Evolutionary conservation across 345 rosid genomes (phyloP).

Genomic region (Arabis hirsuta): DNA sequence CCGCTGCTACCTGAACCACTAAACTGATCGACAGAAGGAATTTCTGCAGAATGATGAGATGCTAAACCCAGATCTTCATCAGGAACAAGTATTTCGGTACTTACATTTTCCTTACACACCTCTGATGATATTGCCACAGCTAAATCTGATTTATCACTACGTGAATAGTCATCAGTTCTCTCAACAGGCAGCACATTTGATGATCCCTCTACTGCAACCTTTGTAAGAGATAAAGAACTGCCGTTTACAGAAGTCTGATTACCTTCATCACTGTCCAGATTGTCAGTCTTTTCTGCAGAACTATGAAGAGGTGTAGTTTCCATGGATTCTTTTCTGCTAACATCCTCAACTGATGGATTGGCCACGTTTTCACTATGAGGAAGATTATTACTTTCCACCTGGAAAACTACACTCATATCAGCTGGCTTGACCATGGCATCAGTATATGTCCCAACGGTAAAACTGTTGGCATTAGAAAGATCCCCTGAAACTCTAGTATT

Average conservation of each 20-base stretch:
- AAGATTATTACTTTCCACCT: slow-evolving; percentile 32
- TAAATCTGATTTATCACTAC: slow-evolving; percentile 44
- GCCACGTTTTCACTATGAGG: slow-evolving; percentile 32
- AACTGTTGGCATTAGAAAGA: slow-evolving; percentile 39
- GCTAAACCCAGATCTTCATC: slow-evolving; percentile 48
- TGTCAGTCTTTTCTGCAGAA: slow-evolving; percentile 17
- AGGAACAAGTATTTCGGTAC: slow-evolving; percentile 39
- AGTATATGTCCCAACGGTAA: slow-evolving; percentile 13
- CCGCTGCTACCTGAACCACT: slow-evolving; percentile 33
- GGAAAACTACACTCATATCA: slow-evolving; percentile 41
- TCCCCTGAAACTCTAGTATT: slow-evolving; percentile 34
- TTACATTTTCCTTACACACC: slow-evolving; percentile 39
- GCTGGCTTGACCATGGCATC: slow-evolving; percentile 26
- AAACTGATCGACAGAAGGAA: slow-evolving; percentile 28
- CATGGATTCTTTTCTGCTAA: slow-evolving; percentile 37
- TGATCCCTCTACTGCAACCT: slow-evolving; percentile 40
- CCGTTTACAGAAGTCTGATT: slow-evolving; percentile 39
- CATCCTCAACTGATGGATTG: slow-evolving; percentile 39
- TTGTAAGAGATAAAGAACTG: slow-evolving; percentile 37
- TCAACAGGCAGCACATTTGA: slow-evolving; percentile 30
- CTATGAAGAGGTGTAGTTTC: slow-evolving; percentile 24
- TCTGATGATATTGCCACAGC: slow-evolving; percentile 44
- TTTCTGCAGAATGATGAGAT: slow-evolving; percentile 44
- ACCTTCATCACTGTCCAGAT: slow-evolving; percentile 34
- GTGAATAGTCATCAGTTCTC: slow-evolving; percentile 40